Evolutionary conservation across 495 filamentous ascomycete genomes (phyloP).

Genomic region (Tuber microsphaerosporum): DNA sequence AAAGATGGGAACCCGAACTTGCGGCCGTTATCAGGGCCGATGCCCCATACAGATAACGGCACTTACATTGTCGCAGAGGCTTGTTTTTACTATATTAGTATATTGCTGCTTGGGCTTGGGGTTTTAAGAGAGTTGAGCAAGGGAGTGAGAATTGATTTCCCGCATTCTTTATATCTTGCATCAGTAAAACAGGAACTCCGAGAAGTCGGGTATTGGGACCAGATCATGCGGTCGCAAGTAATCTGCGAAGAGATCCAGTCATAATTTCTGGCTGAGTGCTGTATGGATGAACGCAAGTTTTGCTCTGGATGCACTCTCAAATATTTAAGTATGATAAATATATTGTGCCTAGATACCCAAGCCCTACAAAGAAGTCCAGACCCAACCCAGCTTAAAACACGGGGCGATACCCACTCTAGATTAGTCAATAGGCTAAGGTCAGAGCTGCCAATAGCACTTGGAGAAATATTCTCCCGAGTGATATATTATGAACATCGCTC

Average conservation of each 20-base stretch:
- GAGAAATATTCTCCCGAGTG: background rate
- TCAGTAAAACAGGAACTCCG: background rate
- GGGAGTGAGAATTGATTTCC: background rate
- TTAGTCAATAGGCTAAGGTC: background rate
- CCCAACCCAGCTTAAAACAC: background rate
- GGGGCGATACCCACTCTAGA: background rate
- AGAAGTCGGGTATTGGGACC: background rate
- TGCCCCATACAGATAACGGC: conserved; percentile 70
- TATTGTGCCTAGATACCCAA: background rate
- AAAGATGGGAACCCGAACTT: conserved; percentile 97
- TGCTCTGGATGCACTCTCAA: background rate
- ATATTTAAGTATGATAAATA: background rate
- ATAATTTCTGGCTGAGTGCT: background rate
- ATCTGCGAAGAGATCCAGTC: background rate
- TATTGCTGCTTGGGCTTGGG: background rate
- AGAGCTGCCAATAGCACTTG: background rate
- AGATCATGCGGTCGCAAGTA: background rate
- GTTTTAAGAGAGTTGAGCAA: background rate
- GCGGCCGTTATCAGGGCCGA: conserved; percentile 85
- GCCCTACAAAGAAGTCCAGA: background rate
- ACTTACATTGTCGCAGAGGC: too few relatives aligned
- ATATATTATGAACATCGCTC: background rate
- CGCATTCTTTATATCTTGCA: background rate
- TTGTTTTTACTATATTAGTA: background rate
- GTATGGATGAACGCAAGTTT: background rate